phyloP scores from a whole-genome alignment of 2,329 filamentous ascomycete species.

The Cladophialophora exuberans region DNA sequence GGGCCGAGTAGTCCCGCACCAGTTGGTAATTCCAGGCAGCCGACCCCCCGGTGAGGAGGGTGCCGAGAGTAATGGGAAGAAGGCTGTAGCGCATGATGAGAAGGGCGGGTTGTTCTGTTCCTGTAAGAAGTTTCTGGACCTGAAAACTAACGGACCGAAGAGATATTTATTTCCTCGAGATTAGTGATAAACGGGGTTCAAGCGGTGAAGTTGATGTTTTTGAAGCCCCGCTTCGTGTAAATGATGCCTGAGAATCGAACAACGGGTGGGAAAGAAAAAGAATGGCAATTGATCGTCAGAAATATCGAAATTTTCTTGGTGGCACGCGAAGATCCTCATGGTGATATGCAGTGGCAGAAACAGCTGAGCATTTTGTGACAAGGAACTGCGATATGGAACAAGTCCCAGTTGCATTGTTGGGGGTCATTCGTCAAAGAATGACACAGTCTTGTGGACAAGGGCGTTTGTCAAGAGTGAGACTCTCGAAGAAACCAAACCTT shows the following conservation, averaged over 20 bases:
- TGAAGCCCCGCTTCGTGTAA: too few species aligned
- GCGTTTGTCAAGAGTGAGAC: slow-evolving; percentile 1
- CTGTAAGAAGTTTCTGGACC: too few species aligned
- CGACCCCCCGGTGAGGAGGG: background rate
- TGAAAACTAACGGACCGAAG: too few species aligned
- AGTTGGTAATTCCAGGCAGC: slow-evolving; percentile 13
- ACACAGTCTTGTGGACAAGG: background rate
- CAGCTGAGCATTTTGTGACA: too few species aligned
- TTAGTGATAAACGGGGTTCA: background rate
- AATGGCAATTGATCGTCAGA: too few species aligned
- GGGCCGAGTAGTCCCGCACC: slow-evolving; percentile 44
- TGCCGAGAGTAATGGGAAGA: background rate
- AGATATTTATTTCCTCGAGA: too few species aligned
- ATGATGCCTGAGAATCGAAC: too few species aligned
- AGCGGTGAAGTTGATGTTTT: too few species aligned
- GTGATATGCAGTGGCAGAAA: too few species aligned
- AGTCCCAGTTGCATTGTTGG: background rate
- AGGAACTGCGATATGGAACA: background rate
- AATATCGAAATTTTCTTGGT: too few species aligned
- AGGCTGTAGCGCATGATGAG: background rate
- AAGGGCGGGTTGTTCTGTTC: background rate
- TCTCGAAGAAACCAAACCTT: background rate
- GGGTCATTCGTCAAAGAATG: background rate
- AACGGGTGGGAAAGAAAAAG: too few species aligned
- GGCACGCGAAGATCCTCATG: too few species aligned